phyloP scores from a whole-genome alignment of 2,329 filamentous ascomycete genomes.

The Fusarium haematococcum region DNA sequence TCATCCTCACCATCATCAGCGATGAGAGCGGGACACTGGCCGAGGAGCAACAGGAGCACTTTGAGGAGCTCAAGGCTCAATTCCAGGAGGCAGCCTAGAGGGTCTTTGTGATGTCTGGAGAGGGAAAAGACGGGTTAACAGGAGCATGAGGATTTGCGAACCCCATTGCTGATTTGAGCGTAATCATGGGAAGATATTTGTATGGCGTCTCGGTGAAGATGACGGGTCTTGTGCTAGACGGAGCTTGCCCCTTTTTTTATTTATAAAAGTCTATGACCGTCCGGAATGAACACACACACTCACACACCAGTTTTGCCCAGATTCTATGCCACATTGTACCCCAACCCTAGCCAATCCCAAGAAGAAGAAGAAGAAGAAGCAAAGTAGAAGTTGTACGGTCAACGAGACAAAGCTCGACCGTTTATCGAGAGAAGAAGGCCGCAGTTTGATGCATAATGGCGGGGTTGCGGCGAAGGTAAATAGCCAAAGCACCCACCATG shows the following conservation, averaged over 20 bases:
- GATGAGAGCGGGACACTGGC: constrained; percentile 80
- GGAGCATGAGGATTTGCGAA: constrained; percentile 11
- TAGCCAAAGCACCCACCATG: constrained; percentile 73
- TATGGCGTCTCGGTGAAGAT: constrained; percentile 42
- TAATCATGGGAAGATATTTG: constrained; percentile 34
- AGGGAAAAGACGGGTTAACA: background rate
- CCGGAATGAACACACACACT: background rate
- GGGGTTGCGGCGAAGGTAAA: constrained; percentile 71
- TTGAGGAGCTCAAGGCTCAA: constrained; percentile 73
- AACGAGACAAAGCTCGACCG: constrained; percentile 8
- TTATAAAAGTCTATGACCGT: constrained; percentile 19
- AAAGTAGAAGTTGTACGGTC: background rate
- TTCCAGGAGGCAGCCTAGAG: constrained; percentile 59
- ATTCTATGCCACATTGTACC: constrained; percentile 10
- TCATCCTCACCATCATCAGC: constrained; percentile 92
- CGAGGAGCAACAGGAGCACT: constrained; percentile 79
- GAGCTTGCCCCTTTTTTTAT: constrained; percentile 17
- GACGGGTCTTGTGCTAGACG: constrained; percentile 26
- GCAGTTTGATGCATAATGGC: constrained; percentile 43
- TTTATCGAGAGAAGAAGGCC: constrained; percentile 42
- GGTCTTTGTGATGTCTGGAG: background rate
- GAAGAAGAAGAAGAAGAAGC: background rate
- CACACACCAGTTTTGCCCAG: constrained; percentile 6
- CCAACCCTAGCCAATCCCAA: background rate
- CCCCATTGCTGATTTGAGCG: constrained; percentile 23